phyloP scores from a whole-genome alignment of 2,329 filamentous ascomycete genomes.

The Hypoxylon sp. region DNA sequence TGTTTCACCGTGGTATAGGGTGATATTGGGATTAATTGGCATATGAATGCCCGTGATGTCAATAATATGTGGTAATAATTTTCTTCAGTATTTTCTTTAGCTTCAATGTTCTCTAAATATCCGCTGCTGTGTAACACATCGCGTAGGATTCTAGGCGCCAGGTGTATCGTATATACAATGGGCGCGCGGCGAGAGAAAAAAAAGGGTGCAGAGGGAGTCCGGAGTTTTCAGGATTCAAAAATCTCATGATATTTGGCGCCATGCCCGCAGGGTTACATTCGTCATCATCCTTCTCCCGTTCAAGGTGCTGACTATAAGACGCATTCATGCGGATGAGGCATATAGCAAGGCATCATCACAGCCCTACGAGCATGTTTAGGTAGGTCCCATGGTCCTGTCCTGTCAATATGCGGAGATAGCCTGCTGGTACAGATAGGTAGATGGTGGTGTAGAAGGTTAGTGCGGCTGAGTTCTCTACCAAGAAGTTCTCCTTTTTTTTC shows the following conservation, averaged over 20 bases:
- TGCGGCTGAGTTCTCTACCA: slow-evolving; percentile 27
- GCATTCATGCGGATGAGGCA: slow-evolving; percentile 27
- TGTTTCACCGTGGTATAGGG: slow-evolving; percentile 14
- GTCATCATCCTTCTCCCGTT: slow-evolving; percentile 5
- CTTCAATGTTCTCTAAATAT: no score
- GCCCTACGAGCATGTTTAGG: slow-evolving; percentile 22
- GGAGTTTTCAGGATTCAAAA: slow-evolving; percentile 22
- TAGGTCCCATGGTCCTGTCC: background rate
- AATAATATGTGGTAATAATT: background rate
- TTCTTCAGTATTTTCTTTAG: no score
- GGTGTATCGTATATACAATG: slow-evolving; percentile 1
- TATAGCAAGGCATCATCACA: slow-evolving; percentile 27
- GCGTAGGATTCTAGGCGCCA: slow-evolving; percentile 9
- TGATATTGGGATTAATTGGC: background rate
- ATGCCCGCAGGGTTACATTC: slow-evolving; percentile 15
- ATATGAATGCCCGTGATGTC: background rate
- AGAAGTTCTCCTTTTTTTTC: slow-evolving; percentile 5
- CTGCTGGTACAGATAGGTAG: slow-evolving; percentile 10
- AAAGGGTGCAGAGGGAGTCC: slow-evolving; percentile 15
- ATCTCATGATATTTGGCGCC: slow-evolving; percentile 18
- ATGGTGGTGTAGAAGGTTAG: slow-evolving; percentile 7
- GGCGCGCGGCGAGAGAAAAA: background rate
- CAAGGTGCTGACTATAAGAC: slow-evolving; percentile 26
- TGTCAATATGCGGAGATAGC: slow-evolving; percentile 1
- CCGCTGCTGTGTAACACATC: slow-evolving; percentile 12